Base-by-base conservation (phyloP, 495 filamentous ascomycete genomes). In the Penicillium psychrofluorescens region DNA sequence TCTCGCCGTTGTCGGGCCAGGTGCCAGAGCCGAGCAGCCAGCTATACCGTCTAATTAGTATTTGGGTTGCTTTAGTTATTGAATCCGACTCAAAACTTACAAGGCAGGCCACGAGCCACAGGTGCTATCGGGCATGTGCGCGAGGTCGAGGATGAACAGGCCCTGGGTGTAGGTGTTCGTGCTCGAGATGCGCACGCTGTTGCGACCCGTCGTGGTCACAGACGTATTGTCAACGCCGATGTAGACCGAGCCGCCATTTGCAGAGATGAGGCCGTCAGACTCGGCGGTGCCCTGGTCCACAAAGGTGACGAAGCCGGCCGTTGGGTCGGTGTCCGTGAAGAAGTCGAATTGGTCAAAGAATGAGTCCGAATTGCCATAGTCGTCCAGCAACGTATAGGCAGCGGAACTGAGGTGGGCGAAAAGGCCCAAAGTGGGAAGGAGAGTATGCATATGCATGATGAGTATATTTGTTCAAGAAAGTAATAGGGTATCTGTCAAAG, bases 1-100 rank as follows among this genome's bases (percentile, higher is more conserved):
- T 81, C 56, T 88, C 83, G 44, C 84, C 84, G 49, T 78, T 68
- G n/a, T 59, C 58, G 16, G 84, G 84, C 84, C 84, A 88, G 67
- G 78, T 67, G 30, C 22, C 22, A 22, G 58, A 46, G 42, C 76
- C 77, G 31, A 77, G 59, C 45, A 75, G 66, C 70, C 73, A 77
- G 64, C 70, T 72, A 33, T 8, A 29, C 14, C 11, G 1, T 31
- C 50, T 50, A 54, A 46, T 37, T 43, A 29, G n/a, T 0, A 1
- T 36, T 9, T 36, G 5, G 22, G 22, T 22, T 22, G 22, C 22
- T 22, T 22, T 22, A 22, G 22, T 4, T 22, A 22, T 6, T 4
- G 22, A 22, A 4, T 6, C 4, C 40, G 37, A 9, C 15, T 16
- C 15, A 37, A 28, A 28, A 76, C 67, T 68, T 71, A 82, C 54